Evolutionary conservation across 768 basidiomycete genomes (phyloP).

Genomic region (Boletus rex-veris): DNA sequence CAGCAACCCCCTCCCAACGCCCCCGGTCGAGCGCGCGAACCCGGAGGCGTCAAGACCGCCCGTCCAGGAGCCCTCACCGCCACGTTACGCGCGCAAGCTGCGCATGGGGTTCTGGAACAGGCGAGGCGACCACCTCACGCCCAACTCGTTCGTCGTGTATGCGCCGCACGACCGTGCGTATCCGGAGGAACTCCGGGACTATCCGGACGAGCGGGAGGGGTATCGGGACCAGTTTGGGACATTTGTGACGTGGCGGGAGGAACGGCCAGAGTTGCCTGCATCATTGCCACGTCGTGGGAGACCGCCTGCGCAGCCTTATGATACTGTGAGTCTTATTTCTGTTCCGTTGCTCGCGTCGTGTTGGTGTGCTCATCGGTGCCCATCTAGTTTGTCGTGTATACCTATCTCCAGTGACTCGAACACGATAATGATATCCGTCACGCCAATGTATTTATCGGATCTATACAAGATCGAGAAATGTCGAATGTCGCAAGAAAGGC

Average conservation of each 20-base stretch:
- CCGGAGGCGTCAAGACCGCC: conserved; percentile 28
- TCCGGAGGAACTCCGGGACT: conserved; percentile 56
- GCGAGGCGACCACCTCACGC: conserved; percentile 69
- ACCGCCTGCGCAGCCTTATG: conserved; percentile 54
- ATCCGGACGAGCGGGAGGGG: conserved; percentile 53
- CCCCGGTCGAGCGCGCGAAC: conserved; percentile 24
- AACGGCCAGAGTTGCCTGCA: conserved; percentile 56
- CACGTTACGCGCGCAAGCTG: conserved; percentile 30
- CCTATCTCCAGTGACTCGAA: conserved; percentile 26
- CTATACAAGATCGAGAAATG: neutral
- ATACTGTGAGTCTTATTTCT: conserved; percentile 38
- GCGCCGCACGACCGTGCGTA: conserved; percentile 55
- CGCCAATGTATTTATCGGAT: conserved; percentile 21
- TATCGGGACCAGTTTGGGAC: conserved; percentile 54
- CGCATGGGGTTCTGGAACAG: conserved; percentile 70
- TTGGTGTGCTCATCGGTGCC: neutral
- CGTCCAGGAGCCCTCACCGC: conserved; percentile 28
- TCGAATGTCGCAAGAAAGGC: neutral
- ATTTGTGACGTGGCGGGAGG: conserved; percentile 38
- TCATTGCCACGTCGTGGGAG: conserved; percentile 58
- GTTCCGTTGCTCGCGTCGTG: neutral
- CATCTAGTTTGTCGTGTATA: conserved; percentile 40
- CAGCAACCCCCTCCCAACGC: conserved; percentile 29
- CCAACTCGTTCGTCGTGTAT: conserved; percentile 56
- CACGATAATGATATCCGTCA: neutral